Evolutionary conservation across 495 filamentous ascomycete species (phyloP).

Genomic region (Aspergillus conjunctus): DNA sequence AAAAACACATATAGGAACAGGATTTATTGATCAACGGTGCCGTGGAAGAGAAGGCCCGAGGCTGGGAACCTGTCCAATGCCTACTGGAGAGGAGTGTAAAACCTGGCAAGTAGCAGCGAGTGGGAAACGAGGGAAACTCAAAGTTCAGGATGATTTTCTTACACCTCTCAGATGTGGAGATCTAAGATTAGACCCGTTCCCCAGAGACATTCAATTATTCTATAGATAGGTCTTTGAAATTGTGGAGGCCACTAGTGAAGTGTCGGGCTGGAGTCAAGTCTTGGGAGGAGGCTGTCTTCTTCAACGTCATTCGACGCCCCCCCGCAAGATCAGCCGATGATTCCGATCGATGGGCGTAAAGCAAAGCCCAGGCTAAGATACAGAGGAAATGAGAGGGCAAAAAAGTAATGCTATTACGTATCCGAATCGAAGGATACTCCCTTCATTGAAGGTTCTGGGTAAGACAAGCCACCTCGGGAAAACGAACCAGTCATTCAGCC

Average conservation of each 20-base stretch:
- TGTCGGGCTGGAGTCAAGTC: background rate
- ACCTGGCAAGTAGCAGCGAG: constrained; percentile 12
- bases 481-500: background rate
- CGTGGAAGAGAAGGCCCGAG: background rate
- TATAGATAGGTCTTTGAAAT: background rate
- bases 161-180: constrained; percentile 12
- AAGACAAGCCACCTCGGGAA: background rate
- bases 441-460: background rate
- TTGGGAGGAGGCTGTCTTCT: too few relatives aligned
- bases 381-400: too few relatives aligned
- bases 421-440: constrained; percentile 4
- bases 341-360: background rate
- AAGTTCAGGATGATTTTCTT: background rate
- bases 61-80: background rate
- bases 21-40: too few relatives aligned
- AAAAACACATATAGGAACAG: too few relatives aligned
- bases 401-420: background rate
- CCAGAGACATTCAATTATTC: constrained; percentile 5
- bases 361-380: too few relatives aligned
- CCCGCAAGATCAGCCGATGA: background rate
- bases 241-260: constrained; percentile 3
- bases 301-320: background rate
- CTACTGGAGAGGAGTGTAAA: constrained; percentile 7
- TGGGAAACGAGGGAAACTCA: constrained; percentile 13
- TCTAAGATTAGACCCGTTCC: background rate